Base-by-base conservation (phyloP, 163 green algal genomes). In the Volvox carteri region DNA sequence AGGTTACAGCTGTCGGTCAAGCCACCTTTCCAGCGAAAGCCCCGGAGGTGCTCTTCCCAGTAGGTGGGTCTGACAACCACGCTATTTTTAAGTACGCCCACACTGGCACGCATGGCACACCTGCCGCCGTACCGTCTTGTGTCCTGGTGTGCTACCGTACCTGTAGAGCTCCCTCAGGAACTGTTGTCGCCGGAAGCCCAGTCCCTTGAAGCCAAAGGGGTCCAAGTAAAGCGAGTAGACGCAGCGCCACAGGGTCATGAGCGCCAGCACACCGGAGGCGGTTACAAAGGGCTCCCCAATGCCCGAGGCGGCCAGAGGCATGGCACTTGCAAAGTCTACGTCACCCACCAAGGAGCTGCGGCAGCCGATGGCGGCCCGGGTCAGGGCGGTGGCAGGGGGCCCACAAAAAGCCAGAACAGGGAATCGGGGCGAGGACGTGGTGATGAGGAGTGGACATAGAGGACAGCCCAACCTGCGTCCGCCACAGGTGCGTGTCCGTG, bases 271-370 rank as follows among this genome's bases (percentile, higher is more conserved):
- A 0, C 92, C 91, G 4, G 91, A 93, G 35, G 94, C 94, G 1
- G 93, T 95, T 1, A 92, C 90, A 78, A 96, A 95, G 0, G 94
- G 94, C 89, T 96, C 94, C 1, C 93, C 94, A 41, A 90, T 75
- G 30, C 94, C 94, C 3, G 75, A 90, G 52, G 94, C 94, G 16
- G 94, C 94, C 19, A 96, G 89, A 5, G 94, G 94, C 48, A 96
- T 70, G 37, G 48, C 58, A 1, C 67, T 76, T 6, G 90, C 94
- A 76, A 94, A 96, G 48, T 88, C 79, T 14, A 76, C 75, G 30
- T 70, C 88, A 0, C 92, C 94, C 4, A 96, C 93, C 0, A 96
- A 74, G 5, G 52, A 19, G 5, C 41, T 76, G 67, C 70, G 89
- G 52, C 93, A 48, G 68, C 54, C 33, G 65, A 33, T 12, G 18